Base-by-base conservation (phyloP, 192 early-diverging fungal genomes). In the Neocallimastix lanati region DNA sequence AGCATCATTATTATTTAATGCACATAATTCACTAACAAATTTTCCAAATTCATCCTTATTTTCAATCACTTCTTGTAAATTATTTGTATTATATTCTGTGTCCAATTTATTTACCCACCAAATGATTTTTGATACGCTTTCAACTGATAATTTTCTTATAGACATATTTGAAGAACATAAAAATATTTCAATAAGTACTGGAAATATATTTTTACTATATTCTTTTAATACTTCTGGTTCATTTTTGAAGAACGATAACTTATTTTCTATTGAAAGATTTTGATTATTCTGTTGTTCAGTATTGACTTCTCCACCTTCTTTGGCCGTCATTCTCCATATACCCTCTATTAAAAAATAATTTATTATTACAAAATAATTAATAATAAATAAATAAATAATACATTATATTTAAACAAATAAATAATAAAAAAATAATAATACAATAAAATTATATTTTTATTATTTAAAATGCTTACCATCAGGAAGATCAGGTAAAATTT, bases 121-220 rank as follows among this genome's bases (percentile, higher is more conserved):
- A 78, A 87, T 78, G 4, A 81, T 78, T 78, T 88, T 87, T 21
- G 91, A 86, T 7, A 91, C 84, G 25, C 89, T 84, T 81, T 94
- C 86, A 33, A 89, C 84, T 28, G 80, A 77, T 29, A 82, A 78
- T 16, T 82, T 91, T 13, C 93, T 90, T 12, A 92, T 84, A 28
- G 82, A 82, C 6, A 87, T 77, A 77, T 93, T 90, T 21, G 92
- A 89, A 0, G 92, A 92, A 0, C 89, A 87, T 2, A 86, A 82
- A 80, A 93, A 94, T 1, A 95, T 88, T 76, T 92, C 89, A 33
- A 93, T 85, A 78, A 94, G 76, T 13, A 93, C 84, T 14, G 94
- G 94, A 11, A 94, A 82, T 29, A 94, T 77, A 29, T 84, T 77
- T 13, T 29, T 78, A 28, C 85, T 81, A 67, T 90, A 86, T 5